Percentiles rank a stretch among this genome's conserved stretches.
Evolutionary conservation across 768 basidiomycete species (phyloP).

Genomic region (Nidularia pulvinata): DNA sequence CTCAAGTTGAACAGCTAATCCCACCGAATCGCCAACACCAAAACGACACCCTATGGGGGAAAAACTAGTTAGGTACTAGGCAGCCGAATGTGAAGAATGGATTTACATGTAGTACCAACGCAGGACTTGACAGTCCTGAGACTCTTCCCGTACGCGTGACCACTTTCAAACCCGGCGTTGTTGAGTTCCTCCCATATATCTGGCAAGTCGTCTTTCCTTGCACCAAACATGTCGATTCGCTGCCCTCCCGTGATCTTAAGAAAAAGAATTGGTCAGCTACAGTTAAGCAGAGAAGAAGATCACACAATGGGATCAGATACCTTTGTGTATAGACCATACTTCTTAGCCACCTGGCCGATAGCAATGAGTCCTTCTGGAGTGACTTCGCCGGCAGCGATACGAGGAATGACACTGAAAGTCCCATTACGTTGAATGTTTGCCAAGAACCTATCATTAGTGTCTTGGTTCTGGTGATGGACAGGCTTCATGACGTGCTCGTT

Average conservation of each 20-base stretch:
- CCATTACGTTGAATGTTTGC: conserved; percentile 76
- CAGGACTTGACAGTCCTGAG: conserved; percentile 79
- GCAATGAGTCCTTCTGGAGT: conserved; percentile 67
- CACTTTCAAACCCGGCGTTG: conserved; percentile 70
- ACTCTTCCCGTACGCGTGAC: conserved; percentile 72
- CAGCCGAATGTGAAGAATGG: background rate
- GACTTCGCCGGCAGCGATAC: conserved; percentile 69
- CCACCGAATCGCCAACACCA: conserved; percentile 75
- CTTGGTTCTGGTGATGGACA: conserved; percentile 66
- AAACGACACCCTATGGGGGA: conserved; percentile 52
- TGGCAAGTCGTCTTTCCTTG: conserved; percentile 66
- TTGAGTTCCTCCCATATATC: conserved; percentile 66
- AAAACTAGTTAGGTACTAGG: background rate
- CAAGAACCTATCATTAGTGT: conserved; percentile 70
- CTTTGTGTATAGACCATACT: conserved; percentile 67
- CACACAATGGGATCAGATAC: conserved; percentile 13
- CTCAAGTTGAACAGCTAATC: conserved; percentile 71
- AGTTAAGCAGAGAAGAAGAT: background rate
- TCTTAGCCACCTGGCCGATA: conserved; percentile 65
- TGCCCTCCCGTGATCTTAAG: conserved; percentile 33
- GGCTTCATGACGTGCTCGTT: conserved; percentile 69
- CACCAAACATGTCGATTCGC: conserved; percentile 74
- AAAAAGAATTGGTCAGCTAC: too few relatives aligned
- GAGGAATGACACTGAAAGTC: conserved; percentile 72
- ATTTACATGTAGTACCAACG: conserved; percentile 59